Conservation (phyloP, 23 red algal genomes). For the Agarophyton chilense region DNA sequence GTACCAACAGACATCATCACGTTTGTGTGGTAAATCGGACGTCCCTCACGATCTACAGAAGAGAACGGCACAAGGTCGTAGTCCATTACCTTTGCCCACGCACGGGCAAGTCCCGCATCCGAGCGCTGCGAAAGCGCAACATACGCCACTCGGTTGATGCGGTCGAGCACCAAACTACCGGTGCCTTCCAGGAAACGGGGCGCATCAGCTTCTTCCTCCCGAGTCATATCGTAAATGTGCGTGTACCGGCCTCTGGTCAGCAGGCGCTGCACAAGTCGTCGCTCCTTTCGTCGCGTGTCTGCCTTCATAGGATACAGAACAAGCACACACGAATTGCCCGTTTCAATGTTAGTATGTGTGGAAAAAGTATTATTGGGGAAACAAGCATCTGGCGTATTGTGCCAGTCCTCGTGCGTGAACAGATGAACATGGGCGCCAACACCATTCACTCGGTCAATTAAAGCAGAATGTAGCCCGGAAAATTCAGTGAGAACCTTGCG, state of each 20-base stretch:
- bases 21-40: slow-evolving; percentile 99
- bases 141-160: slow-evolving; percentile 85
- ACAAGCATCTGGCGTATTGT: slow-evolving; percentile 92
- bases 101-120: slow-evolving; percentile 70
- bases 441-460: slow-evolving; percentile 41
- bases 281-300: slow-evolving; percentile 81
- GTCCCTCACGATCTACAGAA: slow-evolving; percentile 54
- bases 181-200: slow-evolving; percentile 95
- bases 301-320: slow-evolving; percentile 96
- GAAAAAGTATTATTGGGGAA: slow-evolving; percentile 99
- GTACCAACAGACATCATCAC: slow-evolving; percentile 98
- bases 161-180: slow-evolving; percentile 89
- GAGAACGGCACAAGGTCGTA: slow-evolving; percentile 86
- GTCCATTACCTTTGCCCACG: slow-evolving; percentile 88
- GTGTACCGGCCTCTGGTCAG: slow-evolving; percentile 77
- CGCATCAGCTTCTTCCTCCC: slow-evolving; percentile 61
- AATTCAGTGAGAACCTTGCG: slow-evolving; percentile 78
- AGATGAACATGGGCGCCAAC: slow-evolving; percentile 89
- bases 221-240: slow-evolving; percentile 83
- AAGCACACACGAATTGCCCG: slow-evolving; percentile 77
- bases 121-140: slow-evolving; percentile 74
- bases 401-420: slow-evolving; percentile 92
- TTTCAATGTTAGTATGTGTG: slow-evolving; percentile 82
- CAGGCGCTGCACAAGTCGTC: slow-evolving; percentile 85
- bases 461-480: slow-evolving; percentile 57